Percentiles rank a stretch among this genome's conserved stretches.
phyloP scores from a whole-genome alignment of 2,329 filamentous ascomycete species.

The Grosmannia clavigera region DNA sequence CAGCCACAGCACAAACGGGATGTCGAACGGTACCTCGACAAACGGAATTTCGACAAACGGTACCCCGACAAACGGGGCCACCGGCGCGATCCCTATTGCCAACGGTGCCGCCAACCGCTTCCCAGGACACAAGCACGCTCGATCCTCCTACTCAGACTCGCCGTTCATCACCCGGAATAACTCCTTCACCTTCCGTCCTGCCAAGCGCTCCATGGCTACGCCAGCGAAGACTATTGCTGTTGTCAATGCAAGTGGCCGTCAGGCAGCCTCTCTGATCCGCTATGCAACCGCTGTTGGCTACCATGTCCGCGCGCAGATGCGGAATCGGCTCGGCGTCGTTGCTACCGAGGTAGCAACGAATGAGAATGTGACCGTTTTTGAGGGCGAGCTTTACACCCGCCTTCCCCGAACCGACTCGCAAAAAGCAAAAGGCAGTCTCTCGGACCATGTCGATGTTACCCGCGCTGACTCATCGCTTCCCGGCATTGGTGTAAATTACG shows the following conservation, averaged over 20 bases:
- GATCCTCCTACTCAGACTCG: slow-evolving; percentile 49
- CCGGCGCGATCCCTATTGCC: slow-evolving; percentile 8
- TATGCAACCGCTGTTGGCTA: slow-evolving; percentile 91
- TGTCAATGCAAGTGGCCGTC: slow-evolving; percentile 90
- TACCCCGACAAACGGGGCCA: not conserved
- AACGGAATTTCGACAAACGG: not conserved
- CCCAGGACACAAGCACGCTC: slow-evolving; percentile 42
- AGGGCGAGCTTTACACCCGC: slow-evolving; percentile 51
- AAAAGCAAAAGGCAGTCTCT: slow-evolving; percentile 15
- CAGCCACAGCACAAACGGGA: not conserved
- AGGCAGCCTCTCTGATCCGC: slow-evolving; percentile 89
- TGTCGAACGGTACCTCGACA: not conserved
- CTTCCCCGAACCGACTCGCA: slow-evolving; percentile 38
- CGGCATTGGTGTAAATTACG: slow-evolving; percentile 56
- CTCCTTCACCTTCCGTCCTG: slow-evolving; percentile 46
- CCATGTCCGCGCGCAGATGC: slow-evolving; percentile 81
- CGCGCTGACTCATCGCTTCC: slow-evolving; percentile 47
- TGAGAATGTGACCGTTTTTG: slow-evolving; percentile 58
- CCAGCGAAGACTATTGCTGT: slow-evolving; percentile 76
- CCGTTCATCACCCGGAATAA: slow-evolving; percentile 46
- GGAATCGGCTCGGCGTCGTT: slow-evolving; percentile 76
- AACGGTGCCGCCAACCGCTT: slow-evolving; percentile 2
- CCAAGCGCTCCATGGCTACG: slow-evolving; percentile 45
- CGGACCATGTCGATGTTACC: slow-evolving; percentile 46
- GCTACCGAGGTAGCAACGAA: slow-evolving; percentile 72